Evolutionary conservation across 2,329 filamentous ascomycete genomes (phyloP), one percentile per base, ranked within the genome.

Genomic region (Orbilia oligospora): DNA sequence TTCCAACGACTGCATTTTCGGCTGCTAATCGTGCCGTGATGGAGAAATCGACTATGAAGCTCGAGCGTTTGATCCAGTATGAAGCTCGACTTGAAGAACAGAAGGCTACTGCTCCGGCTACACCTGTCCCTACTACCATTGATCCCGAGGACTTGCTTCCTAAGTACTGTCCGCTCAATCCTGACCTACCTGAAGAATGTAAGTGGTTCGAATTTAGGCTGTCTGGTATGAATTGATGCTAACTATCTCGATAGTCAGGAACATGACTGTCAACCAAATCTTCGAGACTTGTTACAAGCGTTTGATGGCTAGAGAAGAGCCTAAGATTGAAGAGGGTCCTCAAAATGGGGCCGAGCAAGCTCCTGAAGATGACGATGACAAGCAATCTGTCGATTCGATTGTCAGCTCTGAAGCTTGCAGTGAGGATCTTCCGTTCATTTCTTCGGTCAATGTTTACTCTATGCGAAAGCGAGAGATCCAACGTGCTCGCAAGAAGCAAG

Each of bases 381-480:
- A n/a, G 16, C 68, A 64, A 30, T 77, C 67, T 10, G 44, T 30
- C 4, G 12, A 20, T n/a, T 77, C 73, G 5, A 24, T 30, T 16
- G 4, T 51, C 18, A 71, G 67, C n/a, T 77, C 73, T 5, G 73
- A 67, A 48, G 73, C 49, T 12, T 77, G 67, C 46, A 77, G 67
- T 49, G 73, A 77, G 22, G 73, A 77, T 41, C 41, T 71, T 5
- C 67, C 73, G 16, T 77, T 77, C 44, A 77, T 77, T 8, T 77
- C 73, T 2, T 77, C 73, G 8, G 51, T 24, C 0, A 77, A 77
- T 16, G 14, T 77, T 18, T n/a, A 38, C 3, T 77, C 73, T 12
- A 77, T 71, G n/a, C 41, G 68, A 22, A 71, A 64, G 33, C 38
- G 73, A 53, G 73, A 71, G 38, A 36, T 55, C n/a, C 68, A 63